Percentiles rank a stretch among this genome's conserved stretches.
phyloP scores from a whole-genome alignment of 1,284 basidiomycete genomes.

The Inonotus hispidus region DNA sequence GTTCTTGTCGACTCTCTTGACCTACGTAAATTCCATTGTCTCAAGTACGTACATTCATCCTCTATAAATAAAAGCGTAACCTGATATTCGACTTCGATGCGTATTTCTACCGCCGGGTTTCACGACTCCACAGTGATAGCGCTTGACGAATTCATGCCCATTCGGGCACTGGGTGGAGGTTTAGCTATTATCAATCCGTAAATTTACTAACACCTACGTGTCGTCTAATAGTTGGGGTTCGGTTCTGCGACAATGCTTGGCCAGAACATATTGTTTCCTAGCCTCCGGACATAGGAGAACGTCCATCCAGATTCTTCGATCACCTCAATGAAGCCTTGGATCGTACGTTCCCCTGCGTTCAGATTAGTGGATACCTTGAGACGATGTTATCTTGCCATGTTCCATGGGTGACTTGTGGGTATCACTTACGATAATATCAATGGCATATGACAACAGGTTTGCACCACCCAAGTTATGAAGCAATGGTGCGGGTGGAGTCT shows the following conservation, averaged over 20 bases:
- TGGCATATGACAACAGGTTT: constrained; percentile 14
- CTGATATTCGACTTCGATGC: no score
- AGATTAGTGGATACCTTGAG: constrained; percentile 4
- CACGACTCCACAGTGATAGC: no score
- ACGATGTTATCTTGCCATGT: background rate
- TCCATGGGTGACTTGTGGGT: background rate
- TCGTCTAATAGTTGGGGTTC: background rate
- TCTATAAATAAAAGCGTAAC: no score
- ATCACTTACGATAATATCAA: constrained; percentile 18
- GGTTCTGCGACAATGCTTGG: constrained; percentile 12
- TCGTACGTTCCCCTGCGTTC: constrained; percentile 13
- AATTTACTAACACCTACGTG: background rate
- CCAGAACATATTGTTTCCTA: constrained; percentile 7
- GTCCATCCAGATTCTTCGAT: constrained; percentile 7
- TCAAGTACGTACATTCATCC: no score
- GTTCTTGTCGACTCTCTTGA: no score
- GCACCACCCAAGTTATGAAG: constrained; percentile 19
- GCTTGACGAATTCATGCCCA: no score
- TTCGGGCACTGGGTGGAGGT: no score
- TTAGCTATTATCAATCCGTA: background rate
- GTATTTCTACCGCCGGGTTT: no score
- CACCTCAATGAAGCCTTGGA: constrained; percentile 3
- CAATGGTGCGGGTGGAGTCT: constrained; percentile 17
- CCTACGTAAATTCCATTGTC: no score
- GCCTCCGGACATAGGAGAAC: constrained; percentile 7